These are phyloP conservation scores for Phaeosphaeria sp. DNA, from an alignment of 2,329 filamentous ascomycete genomes.

Conservation along the genomic window DNA sequence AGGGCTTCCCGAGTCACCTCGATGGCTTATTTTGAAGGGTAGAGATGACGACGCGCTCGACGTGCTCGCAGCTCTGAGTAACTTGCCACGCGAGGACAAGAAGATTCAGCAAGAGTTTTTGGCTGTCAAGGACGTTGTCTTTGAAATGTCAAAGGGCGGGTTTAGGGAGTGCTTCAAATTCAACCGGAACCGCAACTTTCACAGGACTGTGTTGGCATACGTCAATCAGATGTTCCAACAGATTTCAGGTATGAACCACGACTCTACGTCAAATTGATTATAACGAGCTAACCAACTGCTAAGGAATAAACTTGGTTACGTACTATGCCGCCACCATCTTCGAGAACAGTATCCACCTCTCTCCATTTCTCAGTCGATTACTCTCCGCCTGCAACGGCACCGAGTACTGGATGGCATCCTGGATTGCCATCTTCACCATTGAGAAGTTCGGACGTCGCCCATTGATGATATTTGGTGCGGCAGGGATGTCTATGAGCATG, in stretches of 20 bases:
- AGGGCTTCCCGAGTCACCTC: slow-evolving; percentile 50
- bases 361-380: slow-evolving; percentile 42
- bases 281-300: background rate
- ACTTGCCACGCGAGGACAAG: slow-evolving; percentile 47
- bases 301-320: slow-evolving; percentile 47
- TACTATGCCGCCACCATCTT: slow-evolving; percentile 54
- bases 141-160: slow-evolving; percentile 52
- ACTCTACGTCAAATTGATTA: background rate
- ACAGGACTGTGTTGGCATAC: slow-evolving; percentile 52
- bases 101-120: slow-evolving; percentile 45
- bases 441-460: slow-evolving; percentile 46
- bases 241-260: slow-evolving; percentile 25
- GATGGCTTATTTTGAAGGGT: slow-evolving; percentile 62
- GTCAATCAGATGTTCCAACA: slow-evolving; percentile 56
- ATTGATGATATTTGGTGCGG: slow-evolving; percentile 49
- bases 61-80: slow-evolving; percentile 46
- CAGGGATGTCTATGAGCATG: slow-evolving; percentile 45
- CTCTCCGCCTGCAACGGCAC: slow-evolving; percentile 52
- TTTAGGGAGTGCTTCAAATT: slow-evolving; percentile 67
- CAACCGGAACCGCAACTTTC: slow-evolving; percentile 54
- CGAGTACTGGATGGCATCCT: slow-evolving; percentile 50
- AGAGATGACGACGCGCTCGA: slow-evolving; percentile 52
- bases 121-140: slow-evolving; percentile 47
- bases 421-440: slow-evolving; percentile 52
- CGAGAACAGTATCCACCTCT: slow-evolving; percentile 49